Conservation (phyloP, 2,329 filamentous ascomycete species). For the Arthrobotrys pseudoclavata region DNA sequence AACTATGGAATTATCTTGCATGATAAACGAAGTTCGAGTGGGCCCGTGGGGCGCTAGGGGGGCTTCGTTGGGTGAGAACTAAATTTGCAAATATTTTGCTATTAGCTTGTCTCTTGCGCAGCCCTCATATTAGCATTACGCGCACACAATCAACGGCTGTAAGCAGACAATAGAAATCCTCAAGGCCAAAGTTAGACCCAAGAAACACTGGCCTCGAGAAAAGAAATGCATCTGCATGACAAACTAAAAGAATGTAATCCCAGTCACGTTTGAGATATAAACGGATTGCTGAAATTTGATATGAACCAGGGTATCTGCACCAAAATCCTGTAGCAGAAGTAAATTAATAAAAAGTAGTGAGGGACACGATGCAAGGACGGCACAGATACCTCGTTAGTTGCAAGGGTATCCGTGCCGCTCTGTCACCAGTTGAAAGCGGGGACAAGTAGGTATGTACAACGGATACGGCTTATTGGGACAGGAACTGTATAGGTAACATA, state of each 20-base stretch:
- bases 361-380: constrained; percentile 46
- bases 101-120: too few species aligned
- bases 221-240: not conserved
- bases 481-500: not conserved
- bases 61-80: not conserved
- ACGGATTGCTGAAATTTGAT: constrained; percentile 13
- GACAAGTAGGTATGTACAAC: constrained; percentile 9
- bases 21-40: not conserved
- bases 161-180: too few species aligned
- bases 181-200: too few species aligned
- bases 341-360: constrained; percentile 17
- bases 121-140: too few species aligned
- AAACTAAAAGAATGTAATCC: constrained; percentile 9
- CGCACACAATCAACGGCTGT: too few species aligned
- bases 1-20: not conserved
- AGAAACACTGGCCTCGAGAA: not conserved
- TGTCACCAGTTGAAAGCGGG: constrained; percentile 5
- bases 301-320: constrained; percentile 4
- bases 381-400: constrained; percentile 28
- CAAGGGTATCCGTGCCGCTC: constrained; percentile 36
- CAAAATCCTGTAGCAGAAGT: constrained; percentile 11
- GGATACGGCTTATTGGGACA: not conserved
- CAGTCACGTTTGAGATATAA: constrained; percentile 28
- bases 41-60: not conserved
- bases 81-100: not conserved